These are phyloP conservation scores for Aspergillus avenaceus DNA, from an alignment of 495 filamentous ascomycete species.

Conservation along the genomic window DNA sequence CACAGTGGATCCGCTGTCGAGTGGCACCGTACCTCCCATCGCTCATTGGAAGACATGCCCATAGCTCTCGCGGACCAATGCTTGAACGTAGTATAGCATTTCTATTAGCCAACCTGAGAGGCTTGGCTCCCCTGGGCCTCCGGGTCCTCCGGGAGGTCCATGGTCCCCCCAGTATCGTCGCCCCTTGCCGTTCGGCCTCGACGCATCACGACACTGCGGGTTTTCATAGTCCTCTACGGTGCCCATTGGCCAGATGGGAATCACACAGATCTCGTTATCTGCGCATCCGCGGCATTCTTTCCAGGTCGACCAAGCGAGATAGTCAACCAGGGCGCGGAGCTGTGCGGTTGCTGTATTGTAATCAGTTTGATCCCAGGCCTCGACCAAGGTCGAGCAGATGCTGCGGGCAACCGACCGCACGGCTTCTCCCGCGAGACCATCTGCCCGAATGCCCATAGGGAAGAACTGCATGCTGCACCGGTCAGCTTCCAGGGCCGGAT, in stretches of 20 bases:
- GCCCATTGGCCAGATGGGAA: slow-evolving; percentile 64
- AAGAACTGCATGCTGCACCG: slow-evolving; percentile 51
- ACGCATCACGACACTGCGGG: slow-evolving; percentile 43
- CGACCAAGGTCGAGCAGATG: slow-evolving; percentile 50
- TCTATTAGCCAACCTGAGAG: not conserved
- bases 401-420: slow-evolving; percentile 41
- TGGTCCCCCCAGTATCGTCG: slow-evolving; percentile 34
- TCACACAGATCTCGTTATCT: slow-evolving; percentile 58
- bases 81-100: not conserved
- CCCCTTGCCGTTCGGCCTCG: slow-evolving; percentile 20
- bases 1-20: not conserved
- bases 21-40: not conserved
- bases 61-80: not conserved
- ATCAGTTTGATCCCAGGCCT: slow-evolving; percentile 26
- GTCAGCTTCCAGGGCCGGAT: slow-evolving; percentile 29
- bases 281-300: slow-evolving; percentile 54
- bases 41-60: not conserved
- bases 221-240: slow-evolving; percentile 47
- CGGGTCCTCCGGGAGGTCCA: not conserved
- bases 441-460: slow-evolving; percentile 6
- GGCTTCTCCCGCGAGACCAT: slow-evolving; percentile 31
- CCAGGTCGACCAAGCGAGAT: slow-evolving; percentile 59
- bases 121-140: not conserved
- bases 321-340: slow-evolving; percentile 39
- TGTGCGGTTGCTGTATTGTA: slow-evolving; percentile 19